Percentiles rank a stretch among this genome's conserved stretches.
These are phyloP conservation scores for Emydomyces testavorans DNA, from an alignment of 2,329 filamentous ascomycete species.

Conservation along the genomic window DNA sequence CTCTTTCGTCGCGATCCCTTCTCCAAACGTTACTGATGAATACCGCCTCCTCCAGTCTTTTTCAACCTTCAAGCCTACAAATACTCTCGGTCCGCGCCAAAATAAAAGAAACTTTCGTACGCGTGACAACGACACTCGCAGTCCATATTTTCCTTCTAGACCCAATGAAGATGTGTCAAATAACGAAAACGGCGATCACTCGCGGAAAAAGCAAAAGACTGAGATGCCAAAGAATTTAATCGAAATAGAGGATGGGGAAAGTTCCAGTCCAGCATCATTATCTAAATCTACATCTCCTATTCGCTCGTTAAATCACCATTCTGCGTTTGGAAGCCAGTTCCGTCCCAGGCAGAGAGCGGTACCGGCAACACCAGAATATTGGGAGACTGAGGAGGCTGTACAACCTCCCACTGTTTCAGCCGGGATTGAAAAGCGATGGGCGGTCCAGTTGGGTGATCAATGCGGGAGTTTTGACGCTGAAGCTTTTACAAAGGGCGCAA, in stretches of 20 bases:
- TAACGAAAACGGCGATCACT: conserved; percentile 1
- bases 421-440: background rate
- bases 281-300: background rate
- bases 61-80: conserved; percentile 2
- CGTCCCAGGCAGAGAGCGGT: background rate
- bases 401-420: background rate
- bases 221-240: background rate
- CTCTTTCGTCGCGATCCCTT: background rate
- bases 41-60: conserved; percentile 1
- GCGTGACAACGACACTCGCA: background rate
- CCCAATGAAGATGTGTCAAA: background rate
- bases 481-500: conserved; percentile 5
- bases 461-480: conserved; percentile 1
- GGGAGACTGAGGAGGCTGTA: background rate
- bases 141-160: background rate
- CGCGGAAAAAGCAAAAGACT: conserved; percentile 14
- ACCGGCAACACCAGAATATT: conserved; percentile 1
- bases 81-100: background rate
- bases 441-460: background rate
- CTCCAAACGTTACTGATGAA: background rate
- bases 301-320: background rate
- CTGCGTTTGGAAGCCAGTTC: background rate
- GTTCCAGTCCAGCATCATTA: background rate
- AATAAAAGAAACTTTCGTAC: background rate
- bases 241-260: conserved; percentile 1